These are phyloP conservation scores for Hypoxylon sp. DNA, from an alignment of 2,329 filamentous ascomycete species.

Conservation along the genomic window DNA sequence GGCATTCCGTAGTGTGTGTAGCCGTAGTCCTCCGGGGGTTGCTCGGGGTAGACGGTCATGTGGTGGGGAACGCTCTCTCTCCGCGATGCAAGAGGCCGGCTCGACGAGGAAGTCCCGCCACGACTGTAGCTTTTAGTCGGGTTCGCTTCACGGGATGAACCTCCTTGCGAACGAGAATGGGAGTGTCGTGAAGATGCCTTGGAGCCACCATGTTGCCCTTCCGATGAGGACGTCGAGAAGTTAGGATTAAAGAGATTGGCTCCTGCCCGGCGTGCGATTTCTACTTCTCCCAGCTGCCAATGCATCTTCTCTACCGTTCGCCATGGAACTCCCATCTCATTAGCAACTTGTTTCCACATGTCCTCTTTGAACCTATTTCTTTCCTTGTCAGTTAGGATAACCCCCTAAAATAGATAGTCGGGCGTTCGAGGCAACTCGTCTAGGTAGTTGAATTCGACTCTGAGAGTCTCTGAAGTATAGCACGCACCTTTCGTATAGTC, in stretches of 20 bases:
- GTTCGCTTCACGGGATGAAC: slow-evolving; percentile 57
- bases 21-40: slow-evolving; percentile 21
- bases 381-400: slow-evolving; percentile 42
- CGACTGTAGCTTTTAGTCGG: slow-evolving; percentile 60
- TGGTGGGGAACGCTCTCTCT: slow-evolving; percentile 56
- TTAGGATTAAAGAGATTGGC: slow-evolving; percentile 87
- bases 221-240: slow-evolving; percentile 67
- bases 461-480: slow-evolving; percentile 1
- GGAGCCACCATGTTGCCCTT: slow-evolving; percentile 56
- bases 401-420: slow-evolving; percentile 3
- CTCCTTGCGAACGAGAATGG: slow-evolving; percentile 62
- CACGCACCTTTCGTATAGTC: slow-evolving; percentile 91
- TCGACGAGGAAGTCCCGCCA: slow-evolving; percentile 44
- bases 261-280: slow-evolving; percentile 93
- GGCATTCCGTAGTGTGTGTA: slow-evolving; percentile 54
- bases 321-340: slow-evolving; percentile 96
- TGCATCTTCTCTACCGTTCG: slow-evolving; percentile 97
- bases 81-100: slow-evolving; percentile 55
- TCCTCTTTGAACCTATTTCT: slow-evolving; percentile 87
- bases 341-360: slow-evolving; percentile 97
- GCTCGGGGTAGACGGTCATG: slow-evolving; percentile 45
- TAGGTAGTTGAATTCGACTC: not conserved
- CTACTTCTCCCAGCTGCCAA: slow-evolving; percentile 92
- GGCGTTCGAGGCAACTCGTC: slow-evolving; percentile 6
- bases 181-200: slow-evolving; percentile 53